Evolutionary conservation across 106 monocot species (phyloP).

Genomic region (Cymbidium sinense): DNA sequence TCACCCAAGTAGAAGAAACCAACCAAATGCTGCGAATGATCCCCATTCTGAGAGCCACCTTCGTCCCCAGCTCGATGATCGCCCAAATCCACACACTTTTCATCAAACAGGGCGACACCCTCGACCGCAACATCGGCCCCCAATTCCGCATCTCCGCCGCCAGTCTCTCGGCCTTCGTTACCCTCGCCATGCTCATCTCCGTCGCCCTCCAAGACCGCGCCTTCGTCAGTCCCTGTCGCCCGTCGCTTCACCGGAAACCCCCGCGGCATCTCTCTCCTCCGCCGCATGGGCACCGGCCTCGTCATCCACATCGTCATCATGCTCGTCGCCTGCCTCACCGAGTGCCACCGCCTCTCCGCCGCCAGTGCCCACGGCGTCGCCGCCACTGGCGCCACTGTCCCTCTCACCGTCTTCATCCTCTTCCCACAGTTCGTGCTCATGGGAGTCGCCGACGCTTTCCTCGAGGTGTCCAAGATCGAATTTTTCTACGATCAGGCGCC

Average conservation of each 20-base stretch:
- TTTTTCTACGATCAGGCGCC: slow-evolving; percentile 68
- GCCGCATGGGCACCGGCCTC: slow-evolving; percentile 30
- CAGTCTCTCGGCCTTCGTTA: slow-evolving; percentile 40
- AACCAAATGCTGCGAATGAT: slow-evolving; percentile 56
- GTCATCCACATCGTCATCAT: slow-evolving; percentile 33
- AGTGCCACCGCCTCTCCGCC: slow-evolving; percentile 14
- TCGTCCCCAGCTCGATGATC: slow-evolving; percentile 39
- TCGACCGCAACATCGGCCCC: slow-evolving; percentile 39
- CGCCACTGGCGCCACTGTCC: not conserved
- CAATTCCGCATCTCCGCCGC: slow-evolving; percentile 47
- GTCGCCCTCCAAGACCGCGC: slow-evolving; percentile 36
- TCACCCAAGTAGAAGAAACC: slow-evolving; percentile 64
- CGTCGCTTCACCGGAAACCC: slow-evolving; percentile 34
- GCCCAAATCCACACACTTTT: slow-evolving; percentile 38
- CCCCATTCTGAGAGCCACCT: slow-evolving; percentile 30
- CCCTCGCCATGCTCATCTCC: slow-evolving; percentile 44
- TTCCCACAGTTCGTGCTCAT: slow-evolving; percentile 54
- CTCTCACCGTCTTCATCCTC: slow-evolving; percentile 34
- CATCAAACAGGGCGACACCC: slow-evolving; percentile 51
- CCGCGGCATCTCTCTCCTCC: slow-evolving; percentile 50
- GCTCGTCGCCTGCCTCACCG: slow-evolving; percentile 26
- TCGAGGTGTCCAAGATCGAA: slow-evolving; percentile 39
- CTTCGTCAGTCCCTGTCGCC: slow-evolving; percentile 22
- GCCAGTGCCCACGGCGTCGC: slow-evolving; percentile 11
- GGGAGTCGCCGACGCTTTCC: slow-evolving; percentile 50